A percentile compares a stretch with the other conserved stretches of the same genome.
Conservation (phyloP, 495 filamentous ascomycete genomes). For the Chaetomidium leptoderma region DNA sequence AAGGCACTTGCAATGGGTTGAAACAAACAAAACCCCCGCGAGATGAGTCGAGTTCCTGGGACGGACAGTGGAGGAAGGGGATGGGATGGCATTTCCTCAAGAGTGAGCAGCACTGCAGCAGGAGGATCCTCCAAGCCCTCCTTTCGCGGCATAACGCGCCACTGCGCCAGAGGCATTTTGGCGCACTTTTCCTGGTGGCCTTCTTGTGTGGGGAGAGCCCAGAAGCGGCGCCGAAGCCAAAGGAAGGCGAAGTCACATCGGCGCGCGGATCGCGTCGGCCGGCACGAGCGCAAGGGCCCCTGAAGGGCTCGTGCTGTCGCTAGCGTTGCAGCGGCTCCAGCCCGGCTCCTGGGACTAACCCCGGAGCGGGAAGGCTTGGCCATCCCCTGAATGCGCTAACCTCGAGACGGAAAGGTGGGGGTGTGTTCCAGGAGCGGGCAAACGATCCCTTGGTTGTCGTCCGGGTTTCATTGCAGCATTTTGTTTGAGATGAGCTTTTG, state of each 20-base stretch:
- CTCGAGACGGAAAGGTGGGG: background rate
- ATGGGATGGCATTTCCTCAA: constrained; percentile 11
- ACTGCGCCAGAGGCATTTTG: constrained; percentile 25
- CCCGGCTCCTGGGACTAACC: background rate
- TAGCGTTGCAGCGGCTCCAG: background rate
- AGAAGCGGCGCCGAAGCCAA: constrained; percentile 5
- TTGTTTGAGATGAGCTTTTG: no score
- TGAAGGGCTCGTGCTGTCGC: constrained; percentile 3
- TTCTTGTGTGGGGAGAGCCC: constrained; percentile 6
- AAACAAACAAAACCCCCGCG: background rate
- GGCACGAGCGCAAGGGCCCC: background rate
- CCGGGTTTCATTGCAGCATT: no score
- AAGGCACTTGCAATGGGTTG: background rate
- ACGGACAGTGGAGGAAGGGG: constrained; percentile 6
- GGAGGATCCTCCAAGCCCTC: background rate
- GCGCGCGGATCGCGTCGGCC: background rate
- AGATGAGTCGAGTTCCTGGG: background rate
- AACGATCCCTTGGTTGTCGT: no score
- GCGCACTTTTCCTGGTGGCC: constrained; percentile 16
- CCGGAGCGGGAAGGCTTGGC: background rate
- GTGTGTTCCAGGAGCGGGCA: background rate
- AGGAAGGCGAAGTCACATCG: background rate
- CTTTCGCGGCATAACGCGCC: constrained; percentile 30
- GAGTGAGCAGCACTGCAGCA: background rate
- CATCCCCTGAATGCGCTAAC: background rate